A percentile compares a stretch with the other conserved stretches of the same genome.
phyloP scores from a whole-genome alignment of 768 basidiomycete genomes.

The Macrolepiota fuliginosa region DNA sequence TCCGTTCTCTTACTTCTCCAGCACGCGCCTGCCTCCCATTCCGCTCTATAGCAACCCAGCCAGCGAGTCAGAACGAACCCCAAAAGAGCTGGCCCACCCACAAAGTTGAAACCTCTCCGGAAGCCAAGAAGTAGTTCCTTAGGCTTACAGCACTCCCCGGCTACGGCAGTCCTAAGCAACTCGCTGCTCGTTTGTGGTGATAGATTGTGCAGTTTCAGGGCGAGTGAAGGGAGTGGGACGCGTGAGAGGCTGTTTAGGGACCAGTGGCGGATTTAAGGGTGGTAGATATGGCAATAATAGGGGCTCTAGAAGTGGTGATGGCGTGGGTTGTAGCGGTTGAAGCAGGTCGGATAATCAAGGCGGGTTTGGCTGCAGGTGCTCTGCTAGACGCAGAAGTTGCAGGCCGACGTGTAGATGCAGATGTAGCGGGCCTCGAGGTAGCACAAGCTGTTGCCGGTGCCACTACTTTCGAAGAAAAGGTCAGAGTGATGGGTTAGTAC shows the following conservation, averaged over 20 bases:
- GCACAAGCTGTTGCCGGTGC: background rate
- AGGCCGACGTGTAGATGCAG: background rate
- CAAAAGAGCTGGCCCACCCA: too few relatives aligned
- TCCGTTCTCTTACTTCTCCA: too few relatives aligned
- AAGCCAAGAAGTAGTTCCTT: too few relatives aligned
- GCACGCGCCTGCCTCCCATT: too few relatives aligned
- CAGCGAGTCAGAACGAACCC: too few relatives aligned
- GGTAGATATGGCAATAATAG: background rate
- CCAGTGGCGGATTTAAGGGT: too few relatives aligned
- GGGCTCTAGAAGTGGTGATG: background rate
- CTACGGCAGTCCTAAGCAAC: too few relatives aligned
- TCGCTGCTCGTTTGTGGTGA: too few relatives aligned
- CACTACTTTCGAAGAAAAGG: too few relatives aligned
- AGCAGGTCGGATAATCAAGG: background rate
- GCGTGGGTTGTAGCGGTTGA: background rate
- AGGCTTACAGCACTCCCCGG: too few relatives aligned
- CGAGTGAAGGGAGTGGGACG: background rate
- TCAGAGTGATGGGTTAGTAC: background rate
- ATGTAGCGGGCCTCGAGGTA: background rate
- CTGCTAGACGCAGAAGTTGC: background rate
- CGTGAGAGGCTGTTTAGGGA: background rate
- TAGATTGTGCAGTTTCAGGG: background rate
- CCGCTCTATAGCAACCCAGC: too few relatives aligned
- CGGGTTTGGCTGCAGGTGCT: background rate
- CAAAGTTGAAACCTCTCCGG: too few relatives aligned